These are phyloP conservation scores for Esteya vermicola DNA, from an alignment of 2,329 filamentous ascomycete species.

Conservation along the genomic window DNA sequence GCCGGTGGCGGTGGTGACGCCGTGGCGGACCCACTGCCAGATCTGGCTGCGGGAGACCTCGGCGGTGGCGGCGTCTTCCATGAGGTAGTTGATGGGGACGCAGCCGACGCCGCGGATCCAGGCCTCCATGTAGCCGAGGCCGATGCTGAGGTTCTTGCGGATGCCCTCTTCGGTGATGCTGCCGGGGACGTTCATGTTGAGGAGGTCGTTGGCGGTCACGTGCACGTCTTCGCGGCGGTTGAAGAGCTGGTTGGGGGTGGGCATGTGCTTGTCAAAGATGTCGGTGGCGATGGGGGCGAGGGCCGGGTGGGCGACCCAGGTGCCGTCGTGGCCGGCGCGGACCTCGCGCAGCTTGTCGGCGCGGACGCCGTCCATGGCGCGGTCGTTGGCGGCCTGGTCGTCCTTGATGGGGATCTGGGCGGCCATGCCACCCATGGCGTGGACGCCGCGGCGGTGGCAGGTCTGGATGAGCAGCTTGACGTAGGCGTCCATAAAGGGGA, in stretches of 20 bases:
- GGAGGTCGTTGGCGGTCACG: constrained; percentile 74
- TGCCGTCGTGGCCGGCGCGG: constrained; percentile 85
- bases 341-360: constrained; percentile 95
- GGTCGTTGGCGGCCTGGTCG: constrained; percentile 78
- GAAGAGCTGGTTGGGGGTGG: constrained; percentile 92
- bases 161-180: constrained; percentile 88
- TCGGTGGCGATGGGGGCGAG: constrained; percentile 79
- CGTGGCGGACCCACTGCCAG: constrained; percentile 83
- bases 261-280: constrained; percentile 97
- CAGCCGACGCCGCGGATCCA: constrained; percentile 93
- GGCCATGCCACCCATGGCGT: constrained; percentile 98
- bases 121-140: constrained; percentile 95
- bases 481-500: constrained; percentile 96
- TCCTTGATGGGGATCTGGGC: constrained; percentile 98
- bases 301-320: constrained; percentile 94
- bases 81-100: constrained; percentile 50
- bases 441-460: constrained; percentile 91
- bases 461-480: constrained; percentile 97
- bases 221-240: constrained; percentile 78
- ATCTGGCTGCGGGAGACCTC: constrained; percentile 91
- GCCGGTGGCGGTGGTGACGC: constrained; percentile 67
- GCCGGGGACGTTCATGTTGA: constrained; percentile 97
- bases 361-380: constrained; percentile 83
- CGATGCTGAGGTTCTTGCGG: constrained; percentile 94
- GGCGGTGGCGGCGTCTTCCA: constrained; percentile 90